These are phyloP conservation scores for Dendrobium nobile DNA, from an alignment of 106 monocot species.

Conservation along the genomic window DNA sequence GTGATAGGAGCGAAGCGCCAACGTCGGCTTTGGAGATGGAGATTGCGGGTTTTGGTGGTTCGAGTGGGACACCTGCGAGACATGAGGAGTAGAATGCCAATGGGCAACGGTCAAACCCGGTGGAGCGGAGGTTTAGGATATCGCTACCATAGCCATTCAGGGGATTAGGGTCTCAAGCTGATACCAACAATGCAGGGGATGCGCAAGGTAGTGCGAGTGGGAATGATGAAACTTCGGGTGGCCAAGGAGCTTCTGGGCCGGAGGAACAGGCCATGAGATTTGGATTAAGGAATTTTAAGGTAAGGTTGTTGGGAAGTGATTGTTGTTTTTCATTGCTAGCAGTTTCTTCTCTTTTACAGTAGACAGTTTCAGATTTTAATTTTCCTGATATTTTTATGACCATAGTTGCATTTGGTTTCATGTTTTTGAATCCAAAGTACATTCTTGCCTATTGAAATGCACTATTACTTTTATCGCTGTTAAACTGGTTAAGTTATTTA, in stretches of 20 bases:
- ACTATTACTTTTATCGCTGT: background rate
- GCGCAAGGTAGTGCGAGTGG: slow-evolving; percentile 14
- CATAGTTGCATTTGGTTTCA: background rate
- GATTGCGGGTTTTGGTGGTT: background rate
- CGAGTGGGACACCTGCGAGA: slow-evolving; percentile 4
- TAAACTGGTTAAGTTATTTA: background rate
- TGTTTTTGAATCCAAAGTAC: background rate
- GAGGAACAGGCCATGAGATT: slow-evolving; percentile 37
- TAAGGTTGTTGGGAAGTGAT: slow-evolving; percentile 7
- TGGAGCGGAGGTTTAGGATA: slow-evolving; percentile 79
- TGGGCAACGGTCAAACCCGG: slow-evolving; percentile 15
- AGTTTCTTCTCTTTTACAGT: background rate
- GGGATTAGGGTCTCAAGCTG: slow-evolving; percentile 29
- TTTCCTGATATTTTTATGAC: background rate
- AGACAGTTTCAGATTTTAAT: background rate
- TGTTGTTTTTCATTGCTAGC: background rate
- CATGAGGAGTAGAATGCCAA: slow-evolving; percentile 1
- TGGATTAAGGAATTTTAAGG: slow-evolving; percentile 46
- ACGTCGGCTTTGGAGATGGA: background rate
- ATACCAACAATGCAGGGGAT: slow-evolving; percentile 26
- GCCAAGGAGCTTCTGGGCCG: slow-evolving; percentile 19
- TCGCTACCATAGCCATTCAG: slow-evolving; percentile 72
- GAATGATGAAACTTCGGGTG: slow-evolving; percentile 28
- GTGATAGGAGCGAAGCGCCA: background rate
- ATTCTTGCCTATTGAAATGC: background rate